Evolutionary conservation across 441 rosid genomes (phyloP), one percentile per base, ranked within the genome.

Genomic region (Gossypium lobatum): DNA sequence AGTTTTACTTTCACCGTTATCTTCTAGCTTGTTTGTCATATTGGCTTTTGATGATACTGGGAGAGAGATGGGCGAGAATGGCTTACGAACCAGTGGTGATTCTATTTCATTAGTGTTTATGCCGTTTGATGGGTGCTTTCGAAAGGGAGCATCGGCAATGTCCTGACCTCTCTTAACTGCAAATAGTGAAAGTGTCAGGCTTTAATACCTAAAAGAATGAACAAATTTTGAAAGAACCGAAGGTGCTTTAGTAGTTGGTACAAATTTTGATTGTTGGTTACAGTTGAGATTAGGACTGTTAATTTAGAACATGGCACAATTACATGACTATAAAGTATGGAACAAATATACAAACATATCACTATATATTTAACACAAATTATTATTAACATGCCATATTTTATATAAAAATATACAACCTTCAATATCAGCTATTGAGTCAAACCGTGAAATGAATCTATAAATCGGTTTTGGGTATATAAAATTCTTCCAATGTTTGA

Each of bases 101-200:
- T 88, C 93, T 42, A 87, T 80, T 78, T 82, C 88, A 31, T 65
- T 79, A 55, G 78, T 74, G 61, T 75, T 80, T 73, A 68, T 73
- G 23, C 85, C 75, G 68, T 26, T 82, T 52, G 81, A 82, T 14
- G 93, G 85, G 64, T 85, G 88, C 58, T 84, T 89, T 73, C 87
- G 87, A 1, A 78, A 54, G 3, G 89, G 80, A 68, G 83, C 81
- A 79, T 92, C 96, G 62, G 88, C 88, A 72, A 82, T 75, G 77
- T 92, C 98, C 81, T 87, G 77, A 53, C 93, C 94, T 89, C 91
- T 89, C 78, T 89, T 59, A 80, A 88, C 98, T 94, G 76, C 39
- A 72, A 25, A 77, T 62, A 3, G 31, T 42, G 64, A 25, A 59
- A 59, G 64, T 59, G 7, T 23, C 25, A 23, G 61, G 28, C 13